A percentile compares a stretch with the other conserved stretches of the same genome.
Conservation (phyloP, 169 alveolate genomes). For the Toxoplasma gondii region DNA sequence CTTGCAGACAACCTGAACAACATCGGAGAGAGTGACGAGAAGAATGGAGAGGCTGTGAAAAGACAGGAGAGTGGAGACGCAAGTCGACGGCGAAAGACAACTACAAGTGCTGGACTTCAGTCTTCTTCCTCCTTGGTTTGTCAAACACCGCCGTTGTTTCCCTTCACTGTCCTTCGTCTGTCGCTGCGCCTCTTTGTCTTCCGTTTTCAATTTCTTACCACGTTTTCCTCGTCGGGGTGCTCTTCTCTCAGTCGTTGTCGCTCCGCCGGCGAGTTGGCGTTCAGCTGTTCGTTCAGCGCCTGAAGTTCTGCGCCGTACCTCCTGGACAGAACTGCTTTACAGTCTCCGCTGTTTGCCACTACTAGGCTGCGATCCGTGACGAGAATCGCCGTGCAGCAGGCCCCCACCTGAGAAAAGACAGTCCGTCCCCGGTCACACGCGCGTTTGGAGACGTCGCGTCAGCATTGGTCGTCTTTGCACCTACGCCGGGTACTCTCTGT, state of each 20-base stretch:
- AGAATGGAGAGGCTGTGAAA: too few relatives aligned
- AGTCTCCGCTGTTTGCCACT: constrained; percentile 72
- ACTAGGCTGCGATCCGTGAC: constrained; percentile 46
- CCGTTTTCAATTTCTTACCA: constrained; percentile 18
- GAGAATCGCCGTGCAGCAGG: constrained; percentile 64
- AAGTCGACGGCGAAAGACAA: too few relatives aligned
- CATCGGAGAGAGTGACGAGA: not conserved
- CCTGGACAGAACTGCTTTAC: constrained; percentile 66
- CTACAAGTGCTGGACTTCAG: too few relatives aligned
- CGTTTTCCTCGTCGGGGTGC: constrained; percentile 77
- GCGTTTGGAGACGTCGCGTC: too few relatives aligned
- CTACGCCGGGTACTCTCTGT: too few relatives aligned
- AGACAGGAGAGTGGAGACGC: too few relatives aligned
- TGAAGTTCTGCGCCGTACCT: constrained; percentile 27
- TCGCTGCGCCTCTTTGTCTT: too few relatives aligned
- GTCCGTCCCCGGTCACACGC: not conserved
- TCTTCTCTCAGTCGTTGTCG: constrained; percentile 68
- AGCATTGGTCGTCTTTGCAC: too few relatives aligned
- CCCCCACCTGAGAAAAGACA: constrained; percentile 57
- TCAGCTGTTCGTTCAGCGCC: constrained; percentile 71
- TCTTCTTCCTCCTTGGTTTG: too few relatives aligned
- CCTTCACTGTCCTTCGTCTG: too few relatives aligned
- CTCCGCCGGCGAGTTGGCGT: constrained; percentile 73
- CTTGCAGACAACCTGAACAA: constrained; percentile 18
- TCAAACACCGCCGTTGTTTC: too few relatives aligned